Conservation (phyloP, 2,329 filamentous ascomycete species). For the Didymella pinodella region DNA sequence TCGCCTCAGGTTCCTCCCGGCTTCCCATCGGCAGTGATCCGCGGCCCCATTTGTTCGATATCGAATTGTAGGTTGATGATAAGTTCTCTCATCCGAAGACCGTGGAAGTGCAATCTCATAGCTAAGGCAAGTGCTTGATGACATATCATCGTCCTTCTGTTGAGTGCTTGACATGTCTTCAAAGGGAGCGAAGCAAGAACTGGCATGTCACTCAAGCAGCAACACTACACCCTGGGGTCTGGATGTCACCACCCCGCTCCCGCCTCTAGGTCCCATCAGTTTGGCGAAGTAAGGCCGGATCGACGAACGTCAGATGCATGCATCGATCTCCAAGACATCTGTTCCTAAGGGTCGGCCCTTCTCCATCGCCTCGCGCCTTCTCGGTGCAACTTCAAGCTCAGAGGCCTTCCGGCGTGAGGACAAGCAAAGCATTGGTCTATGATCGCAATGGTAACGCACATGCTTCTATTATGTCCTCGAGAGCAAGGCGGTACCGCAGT, state of each 20-base stretch:
- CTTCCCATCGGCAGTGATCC: not conserved
- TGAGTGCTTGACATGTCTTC: not conserved
- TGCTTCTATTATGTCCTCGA: too few relatives aligned
- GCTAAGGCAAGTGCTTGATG: not conserved
- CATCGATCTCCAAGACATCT: constrained; percentile 3
- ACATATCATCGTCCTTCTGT: not conserved
- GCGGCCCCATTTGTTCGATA: not conserved
- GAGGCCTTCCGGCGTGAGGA: not conserved
- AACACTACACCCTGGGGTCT: not conserved
- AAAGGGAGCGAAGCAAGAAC: not conserved
- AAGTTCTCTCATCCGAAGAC: not conserved
- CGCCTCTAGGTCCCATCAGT: constrained; percentile 6
- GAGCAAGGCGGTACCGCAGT: too few relatives aligned
- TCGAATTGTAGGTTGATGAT: not conserved
- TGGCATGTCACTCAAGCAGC: not conserved
- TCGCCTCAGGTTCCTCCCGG: constrained; percentile 6
- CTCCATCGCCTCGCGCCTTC: constrained; percentile 6
- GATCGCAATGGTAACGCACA: too few relatives aligned
- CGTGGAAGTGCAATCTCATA: not conserved
- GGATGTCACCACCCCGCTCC: not conserved
- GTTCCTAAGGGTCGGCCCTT: constrained; percentile 13
- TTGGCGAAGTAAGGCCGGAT: constrained; percentile 13
- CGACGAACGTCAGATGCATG: not conserved
- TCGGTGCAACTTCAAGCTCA: not conserved
- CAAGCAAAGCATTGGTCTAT: too few relatives aligned